Evolutionary conservation across 2,329 filamentous ascomycete genomes (phyloP).

Genomic region (Monosporascus sp.): DNA sequence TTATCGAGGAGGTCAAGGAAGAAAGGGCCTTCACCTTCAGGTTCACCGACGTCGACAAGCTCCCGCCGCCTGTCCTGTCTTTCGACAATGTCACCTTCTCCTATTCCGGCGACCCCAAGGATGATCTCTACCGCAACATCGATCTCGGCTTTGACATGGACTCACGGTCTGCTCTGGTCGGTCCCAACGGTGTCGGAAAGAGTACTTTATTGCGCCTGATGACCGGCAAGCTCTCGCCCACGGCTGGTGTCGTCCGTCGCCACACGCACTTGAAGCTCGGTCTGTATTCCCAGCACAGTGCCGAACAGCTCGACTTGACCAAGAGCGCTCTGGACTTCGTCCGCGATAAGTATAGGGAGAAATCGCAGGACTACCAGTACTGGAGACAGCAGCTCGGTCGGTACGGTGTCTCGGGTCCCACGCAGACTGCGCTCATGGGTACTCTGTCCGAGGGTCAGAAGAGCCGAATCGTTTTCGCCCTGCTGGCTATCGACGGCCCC

Average conservation of each 20-base stretch:
- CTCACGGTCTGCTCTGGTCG: slow-evolving; percentile 92
- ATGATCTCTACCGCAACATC: slow-evolving; percentile 93
- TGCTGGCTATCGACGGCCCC: slow-evolving; percentile 88
- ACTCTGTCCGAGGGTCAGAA: slow-evolving; percentile 97
- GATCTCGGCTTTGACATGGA: slow-evolving; percentile 99
- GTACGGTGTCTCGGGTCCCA: slow-evolving; percentile 88
- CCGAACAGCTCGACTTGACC: slow-evolving; percentile 95
- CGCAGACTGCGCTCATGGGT: slow-evolving; percentile 96
- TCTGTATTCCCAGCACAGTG: slow-evolving; percentile 96
- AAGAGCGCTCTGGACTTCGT: slow-evolving; percentile 98
- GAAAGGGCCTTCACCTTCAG: slow-evolving; percentile 96
- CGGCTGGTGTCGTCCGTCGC: slow-evolving; percentile 72
- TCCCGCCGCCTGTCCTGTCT: slow-evolving; percentile 93
- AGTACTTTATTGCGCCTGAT: slow-evolving; percentile 93
- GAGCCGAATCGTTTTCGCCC: slow-evolving; percentile 94
- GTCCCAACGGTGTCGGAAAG: slow-evolving; percentile 98
- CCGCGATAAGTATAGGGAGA: slow-evolving; percentile 83
- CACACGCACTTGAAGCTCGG: slow-evolving; percentile 99
- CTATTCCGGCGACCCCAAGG: slow-evolving; percentile 82
- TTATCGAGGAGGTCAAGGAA: slow-evolving; percentile 82
- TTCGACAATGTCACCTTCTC: slow-evolving; percentile 98
- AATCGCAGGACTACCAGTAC: slow-evolving; percentile 97
- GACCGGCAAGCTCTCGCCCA: slow-evolving; percentile 90
- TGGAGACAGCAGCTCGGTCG: slow-evolving; percentile 96
- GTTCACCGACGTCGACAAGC: slow-evolving; percentile 97